phyloP scores from a whole-genome alignment of 1,139 yeast species.

The Diutina rugosa region DNA sequence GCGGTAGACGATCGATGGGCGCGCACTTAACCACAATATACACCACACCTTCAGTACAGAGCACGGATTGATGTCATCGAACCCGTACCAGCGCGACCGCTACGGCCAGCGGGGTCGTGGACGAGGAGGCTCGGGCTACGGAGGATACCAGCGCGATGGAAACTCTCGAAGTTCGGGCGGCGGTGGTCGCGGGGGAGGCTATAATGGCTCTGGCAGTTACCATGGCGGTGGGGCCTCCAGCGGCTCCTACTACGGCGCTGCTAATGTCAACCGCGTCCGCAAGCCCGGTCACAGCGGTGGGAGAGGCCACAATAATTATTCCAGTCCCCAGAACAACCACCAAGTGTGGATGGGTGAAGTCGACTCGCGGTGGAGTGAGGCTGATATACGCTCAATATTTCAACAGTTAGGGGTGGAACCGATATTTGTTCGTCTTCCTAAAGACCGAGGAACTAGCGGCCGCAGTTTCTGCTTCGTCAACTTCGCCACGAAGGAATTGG shows the following conservation, averaged over 20 bases:
- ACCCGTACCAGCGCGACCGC: neutral
- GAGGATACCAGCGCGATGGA: neutral
- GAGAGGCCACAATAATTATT: neutral
- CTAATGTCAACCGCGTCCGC: neutral
- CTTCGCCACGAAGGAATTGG: constrained; percentile 52
- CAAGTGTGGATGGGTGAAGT: constrained; percentile 92
- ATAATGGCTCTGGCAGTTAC: neutral
- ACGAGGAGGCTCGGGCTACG: neutral
- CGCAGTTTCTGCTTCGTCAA: constrained; percentile 69
- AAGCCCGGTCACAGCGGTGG: neutral
- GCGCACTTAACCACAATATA: too few species aligned
- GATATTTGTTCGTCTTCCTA: constrained; percentile 20
- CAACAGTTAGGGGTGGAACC: constrained; percentile 24
- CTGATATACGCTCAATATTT: constrained; percentile 59
- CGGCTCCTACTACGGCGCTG: neutral
- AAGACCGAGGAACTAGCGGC: constrained; percentile 15
- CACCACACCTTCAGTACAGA: too few species aligned
- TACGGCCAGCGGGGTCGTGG: neutral
- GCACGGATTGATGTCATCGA: neutral
- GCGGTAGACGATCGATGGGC: too few species aligned
- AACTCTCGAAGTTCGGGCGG: neutral
- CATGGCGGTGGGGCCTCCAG: neutral
- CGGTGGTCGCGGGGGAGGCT: neutral
- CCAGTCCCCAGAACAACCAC: constrained; percentile 2
- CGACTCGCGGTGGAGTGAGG: constrained; percentile 78